phyloP scores from a whole-genome alignment of 768 basidiomycete genomes.

The Tephrocybe sp. region DNA sequence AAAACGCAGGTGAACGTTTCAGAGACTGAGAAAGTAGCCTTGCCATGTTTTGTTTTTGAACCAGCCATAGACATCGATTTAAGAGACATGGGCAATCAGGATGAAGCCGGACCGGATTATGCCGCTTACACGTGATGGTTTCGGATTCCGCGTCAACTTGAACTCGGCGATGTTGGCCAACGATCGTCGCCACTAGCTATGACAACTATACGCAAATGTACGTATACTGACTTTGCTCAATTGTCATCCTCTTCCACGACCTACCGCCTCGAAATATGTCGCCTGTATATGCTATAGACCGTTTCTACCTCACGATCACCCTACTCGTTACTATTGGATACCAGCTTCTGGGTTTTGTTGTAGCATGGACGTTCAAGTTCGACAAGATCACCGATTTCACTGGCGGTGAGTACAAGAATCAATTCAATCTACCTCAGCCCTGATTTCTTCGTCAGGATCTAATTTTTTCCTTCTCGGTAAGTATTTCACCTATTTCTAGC shows the following conservation, averaged over 20 bases:
- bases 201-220: too few relatives aligned
- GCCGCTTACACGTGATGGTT: not conserved
- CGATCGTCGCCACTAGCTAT: not conserved
- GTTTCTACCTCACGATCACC: conserved; percentile 49
- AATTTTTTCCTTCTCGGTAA: conserved; percentile 67
- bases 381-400: conserved; percentile 77
- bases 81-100: too few relatives aligned
- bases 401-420: conserved; percentile 37
- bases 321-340: conserved; percentile 55
- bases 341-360: conserved; percentile 60
- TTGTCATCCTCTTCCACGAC: not conserved
- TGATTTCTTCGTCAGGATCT: conserved; percentile 37
- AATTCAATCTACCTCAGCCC: not conserved
- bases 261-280: conserved; percentile 21
- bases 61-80: too few relatives aligned
- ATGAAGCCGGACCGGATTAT: too few relatives aligned
- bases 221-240: not conserved
- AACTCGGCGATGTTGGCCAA: not conserved
- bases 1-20: too few relatives aligned
- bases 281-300: conserved; percentile 47
- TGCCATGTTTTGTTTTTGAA: too few relatives aligned
- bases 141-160: not conserved
- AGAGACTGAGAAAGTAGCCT: too few relatives aligned
- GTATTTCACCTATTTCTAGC: not conserved
- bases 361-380: conserved; percentile 70